Conservation (phyloP, 768 basidiomycete species). For the Sporobolomyces roseus region DNA sequence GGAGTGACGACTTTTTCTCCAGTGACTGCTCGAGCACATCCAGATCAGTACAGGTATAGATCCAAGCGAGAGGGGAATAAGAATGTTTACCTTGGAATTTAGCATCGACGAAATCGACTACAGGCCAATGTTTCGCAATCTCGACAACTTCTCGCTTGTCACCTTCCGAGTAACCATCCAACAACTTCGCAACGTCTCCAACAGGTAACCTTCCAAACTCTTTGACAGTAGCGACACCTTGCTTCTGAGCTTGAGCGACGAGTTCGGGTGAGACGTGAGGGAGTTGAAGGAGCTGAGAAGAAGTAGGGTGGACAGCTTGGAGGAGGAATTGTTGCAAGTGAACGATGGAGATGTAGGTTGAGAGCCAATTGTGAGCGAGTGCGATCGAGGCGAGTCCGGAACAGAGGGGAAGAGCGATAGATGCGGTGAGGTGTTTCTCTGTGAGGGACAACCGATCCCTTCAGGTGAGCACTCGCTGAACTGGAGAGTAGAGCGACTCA, state of each 20-base stretch:
- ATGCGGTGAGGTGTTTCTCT: slow-evolving; percentile 40
- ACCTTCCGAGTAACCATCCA: slow-evolving; percentile 9
- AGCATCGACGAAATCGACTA: slow-evolving; percentile 72
- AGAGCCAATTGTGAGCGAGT: slow-evolving; percentile 81
- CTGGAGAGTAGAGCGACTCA: slow-evolving; percentile 49
- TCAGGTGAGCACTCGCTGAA: neutral
- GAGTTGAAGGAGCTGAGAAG: slow-evolving; percentile 63
- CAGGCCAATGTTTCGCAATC: slow-evolving; percentile 65
- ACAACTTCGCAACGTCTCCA: slow-evolving; percentile 34
- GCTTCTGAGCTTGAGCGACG: slow-evolving; percentile 45
- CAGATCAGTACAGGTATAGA: neutral
- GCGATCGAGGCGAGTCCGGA: slow-evolving; percentile 72
- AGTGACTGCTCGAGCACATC: slow-evolving; percentile 54
- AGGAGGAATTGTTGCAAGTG: slow-evolving; percentile 75
- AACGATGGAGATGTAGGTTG: slow-evolving; percentile 71
- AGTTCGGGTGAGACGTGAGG: slow-evolving; percentile 61
- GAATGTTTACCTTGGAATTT: slow-evolving; percentile 71
- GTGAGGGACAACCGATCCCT: neutral
- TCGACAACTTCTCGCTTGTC: slow-evolving; percentile 57
- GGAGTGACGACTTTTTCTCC: slow-evolving; percentile 85
- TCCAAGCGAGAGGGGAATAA: neutral
- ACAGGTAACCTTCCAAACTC: slow-evolving; percentile 39
- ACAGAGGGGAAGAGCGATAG: slow-evolving; percentile 40
- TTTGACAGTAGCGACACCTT: slow-evolving; percentile 34
- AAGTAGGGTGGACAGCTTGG: slow-evolving; percentile 63